A percentile compares a stretch with the other conserved stretches of the same genome.
Conservation (phyloP, 164 flowering plant genomes). For the Vitis cinerea region DNA sequence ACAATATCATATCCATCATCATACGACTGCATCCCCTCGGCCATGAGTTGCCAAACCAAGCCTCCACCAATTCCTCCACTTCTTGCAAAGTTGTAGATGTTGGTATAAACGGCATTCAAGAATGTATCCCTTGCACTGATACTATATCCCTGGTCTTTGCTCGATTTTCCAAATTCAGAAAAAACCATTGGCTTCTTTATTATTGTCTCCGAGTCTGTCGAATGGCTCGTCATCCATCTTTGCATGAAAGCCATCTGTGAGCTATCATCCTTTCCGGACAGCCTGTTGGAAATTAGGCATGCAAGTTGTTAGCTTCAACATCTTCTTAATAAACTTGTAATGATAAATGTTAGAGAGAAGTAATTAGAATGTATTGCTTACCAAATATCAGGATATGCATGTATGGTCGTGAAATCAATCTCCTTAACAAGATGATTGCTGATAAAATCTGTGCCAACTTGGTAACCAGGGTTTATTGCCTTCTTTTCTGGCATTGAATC, state of each 20-base stretch:
- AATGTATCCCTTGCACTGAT: too few species aligned
- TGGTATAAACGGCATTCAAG: background rate
- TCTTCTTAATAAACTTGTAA: too few species aligned
- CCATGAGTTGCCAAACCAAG: background rate
- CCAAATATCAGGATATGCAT: too few species aligned
- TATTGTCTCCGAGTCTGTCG: background rate
- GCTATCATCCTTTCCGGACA: background rate
- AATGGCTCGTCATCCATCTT: slow-evolving; percentile 15
- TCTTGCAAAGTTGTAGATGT: background rate
- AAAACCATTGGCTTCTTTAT: slow-evolving; percentile 18
- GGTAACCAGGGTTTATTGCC: too few species aligned
- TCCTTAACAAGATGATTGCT: too few species aligned
- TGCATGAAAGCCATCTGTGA: slow-evolving; percentile 16
- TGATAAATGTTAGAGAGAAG: too few species aligned
- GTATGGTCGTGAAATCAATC: too few species aligned
- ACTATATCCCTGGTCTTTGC: background rate
- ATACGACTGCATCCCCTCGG: background rate
- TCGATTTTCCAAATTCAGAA: background rate
- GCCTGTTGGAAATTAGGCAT: too few species aligned
- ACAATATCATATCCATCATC: background rate
- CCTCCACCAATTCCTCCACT: background rate
- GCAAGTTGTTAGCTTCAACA: too few species aligned
- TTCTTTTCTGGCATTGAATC: too few species aligned
- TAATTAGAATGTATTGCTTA: too few species aligned
- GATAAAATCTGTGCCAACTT: too few species aligned